Base-by-base conservation (phyloP, 192 early-diverging fungal species). In the Coemansia furcata region DNA sequence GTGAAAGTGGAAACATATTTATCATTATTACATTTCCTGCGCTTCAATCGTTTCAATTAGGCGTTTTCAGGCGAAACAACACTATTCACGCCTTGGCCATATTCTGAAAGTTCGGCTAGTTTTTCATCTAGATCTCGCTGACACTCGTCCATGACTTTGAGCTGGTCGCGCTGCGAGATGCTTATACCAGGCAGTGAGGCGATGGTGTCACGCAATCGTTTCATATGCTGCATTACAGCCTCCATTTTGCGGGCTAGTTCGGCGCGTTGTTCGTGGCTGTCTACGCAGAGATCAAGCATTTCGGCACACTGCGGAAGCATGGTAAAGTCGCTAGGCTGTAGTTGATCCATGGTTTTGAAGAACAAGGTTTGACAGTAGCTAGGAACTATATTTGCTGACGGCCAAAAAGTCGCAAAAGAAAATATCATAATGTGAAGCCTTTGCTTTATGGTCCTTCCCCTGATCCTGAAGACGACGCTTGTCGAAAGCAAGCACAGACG, bases 161-260 rank as follows among this genome's bases (percentile, higher is more conserved):
- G 67, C 60, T 81, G 78, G 63, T 81, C 78, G 36, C 29, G 17
- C 54, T 81, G 78, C 46, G 78, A 81, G 42, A 81, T 81, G 69
- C 69, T 69, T 39, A 81, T 81, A 37, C 78, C 78, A 10, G 78
- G 78, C 40, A 81, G 54, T 19, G 69, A 66, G 9, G 78, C 73
- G 6, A 81, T 67, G 0, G 69, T 59, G 7, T 57, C 38, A 15
- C 78, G 72, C 39, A 80, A 55, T 2, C 46, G 59, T 38, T 72
- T 57, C 78, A 80, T 80, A 43, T 69, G 78, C n/a, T 66, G 73
- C 5, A 66, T 66, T 23, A 80, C 66, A 10, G 66, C 78, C 10
- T 75, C 78, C 78, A 80, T 80, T 35, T 67, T 60, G 44, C 69
- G 72, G 23, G 57, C 78, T 19, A 80, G 63, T 66, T 80, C 78